Percentiles rank a stretch among this genome's conserved stretches.
Evolutionary conservation across 2,329 filamentous ascomycete genomes (phyloP).

Genomic region (Pseudopithomyces maydicus): DNA sequence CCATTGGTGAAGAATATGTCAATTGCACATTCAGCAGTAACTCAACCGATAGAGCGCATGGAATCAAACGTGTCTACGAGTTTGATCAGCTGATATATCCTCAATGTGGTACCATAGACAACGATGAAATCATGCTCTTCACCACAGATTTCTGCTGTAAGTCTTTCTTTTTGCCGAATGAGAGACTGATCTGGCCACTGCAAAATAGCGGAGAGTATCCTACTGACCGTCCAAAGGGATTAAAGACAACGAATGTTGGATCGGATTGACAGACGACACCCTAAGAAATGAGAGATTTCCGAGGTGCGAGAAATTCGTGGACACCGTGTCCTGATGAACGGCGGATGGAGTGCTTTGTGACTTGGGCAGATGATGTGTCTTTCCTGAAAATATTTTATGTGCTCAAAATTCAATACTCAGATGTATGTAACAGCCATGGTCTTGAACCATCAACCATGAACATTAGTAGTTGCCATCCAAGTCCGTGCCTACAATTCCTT

Average conservation of each 20-base stretch:
- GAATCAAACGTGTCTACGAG: slow-evolving; percentile 5
- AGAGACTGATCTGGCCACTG: neutral
- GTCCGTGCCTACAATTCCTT: neutral
- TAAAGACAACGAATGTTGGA: neutral
- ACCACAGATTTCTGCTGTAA: slow-evolving; percentile 12
- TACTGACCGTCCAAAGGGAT: neutral
- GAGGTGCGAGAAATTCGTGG: neutral
- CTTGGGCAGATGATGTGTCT: neutral
- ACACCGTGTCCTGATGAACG: neutral
- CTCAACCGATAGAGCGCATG: neutral
- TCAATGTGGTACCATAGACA: slow-evolving; percentile 8
- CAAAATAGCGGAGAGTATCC: no score
- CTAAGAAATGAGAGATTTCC: neutral
- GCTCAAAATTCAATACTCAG: no score
- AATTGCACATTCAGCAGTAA: slow-evolving; percentile 8
- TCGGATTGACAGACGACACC: neutral
- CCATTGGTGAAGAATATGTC: slow-evolving; percentile 15
- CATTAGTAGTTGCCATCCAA: neutral
- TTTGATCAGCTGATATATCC: slow-evolving; percentile 6
- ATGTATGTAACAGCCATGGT: no score
- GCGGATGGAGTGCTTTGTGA: neutral
- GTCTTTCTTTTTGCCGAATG: neutral
- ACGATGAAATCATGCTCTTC: slow-evolving; percentile 5
- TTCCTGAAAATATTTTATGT: no score
- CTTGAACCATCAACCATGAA: no score